phyloP scores from a whole-genome alignment of 169 alveolate genomes.

The Plasmodium vinckei region DNA sequence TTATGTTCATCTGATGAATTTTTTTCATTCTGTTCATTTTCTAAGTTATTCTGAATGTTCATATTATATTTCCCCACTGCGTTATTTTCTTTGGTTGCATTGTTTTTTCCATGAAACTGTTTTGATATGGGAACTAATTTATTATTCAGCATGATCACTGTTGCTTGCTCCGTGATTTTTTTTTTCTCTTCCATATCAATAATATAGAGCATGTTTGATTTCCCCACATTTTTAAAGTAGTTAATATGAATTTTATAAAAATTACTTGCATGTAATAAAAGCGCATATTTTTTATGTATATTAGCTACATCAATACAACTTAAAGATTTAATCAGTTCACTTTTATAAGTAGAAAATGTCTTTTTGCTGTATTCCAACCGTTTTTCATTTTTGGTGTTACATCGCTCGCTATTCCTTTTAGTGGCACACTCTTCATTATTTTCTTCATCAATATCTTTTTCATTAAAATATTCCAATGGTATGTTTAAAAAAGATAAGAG shows the following conservation, averaged over 20 bases:
- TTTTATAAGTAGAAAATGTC: conserved; percentile 9
- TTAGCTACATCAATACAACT: conserved; percentile 1
- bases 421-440: not conserved
- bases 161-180: too few species aligned
- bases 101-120: too few species aligned
- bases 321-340: not conserved
- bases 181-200: not conserved
- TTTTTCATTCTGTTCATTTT: too few species aligned
- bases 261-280: conserved; percentile 45
- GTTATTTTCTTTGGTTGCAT: too few species aligned
- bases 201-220: not conserved
- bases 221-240: conserved; percentile 18
- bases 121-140: too few species aligned
- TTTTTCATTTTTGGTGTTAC: not conserved
- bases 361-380: conserved; percentile 8
- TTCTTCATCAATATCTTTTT: not conserved
- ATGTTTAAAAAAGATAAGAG: conserved; percentile 33
- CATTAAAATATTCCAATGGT: conserved; percentile 25
- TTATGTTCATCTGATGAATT: not conserved
- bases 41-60: not conserved
- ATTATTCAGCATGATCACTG: not conserved
- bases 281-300: conserved; percentile 9
- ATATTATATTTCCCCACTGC: not conserved
- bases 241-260: conserved; percentile 36
- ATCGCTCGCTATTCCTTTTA: not conserved